A percentile compares a stretch with the other conserved stretches of the same genome.
Evolutionary conservation across 768 basidiomycete genomes (phyloP).

Genomic region (Cystofilobasidium ferigula): DNA sequence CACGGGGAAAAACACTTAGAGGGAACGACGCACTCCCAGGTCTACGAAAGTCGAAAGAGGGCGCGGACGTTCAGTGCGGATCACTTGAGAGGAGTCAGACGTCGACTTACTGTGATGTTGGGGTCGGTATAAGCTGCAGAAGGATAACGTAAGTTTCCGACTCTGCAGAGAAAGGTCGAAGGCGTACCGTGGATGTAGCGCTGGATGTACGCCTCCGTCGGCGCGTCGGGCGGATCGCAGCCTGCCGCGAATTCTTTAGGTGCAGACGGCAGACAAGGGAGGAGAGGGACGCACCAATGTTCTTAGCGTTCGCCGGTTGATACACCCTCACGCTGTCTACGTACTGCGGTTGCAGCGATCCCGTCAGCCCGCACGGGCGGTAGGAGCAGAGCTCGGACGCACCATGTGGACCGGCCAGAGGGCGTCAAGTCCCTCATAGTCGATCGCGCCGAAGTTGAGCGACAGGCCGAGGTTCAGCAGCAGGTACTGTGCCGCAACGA

Average conservation of each 20-base stretch:
- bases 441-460: not conserved
- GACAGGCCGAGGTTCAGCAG: not conserved
- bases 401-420: constrained; percentile 1
- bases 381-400: too few relatives aligned
- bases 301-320: not conserved
- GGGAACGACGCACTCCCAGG: too few relatives aligned
- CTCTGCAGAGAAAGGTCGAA: too few relatives aligned
- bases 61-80: too few relatives aligned
- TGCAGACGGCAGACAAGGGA: not conserved
- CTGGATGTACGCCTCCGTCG: not conserved
- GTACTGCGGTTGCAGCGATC: not conserved
- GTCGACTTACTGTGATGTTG: too few relatives aligned
- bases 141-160: too few relatives aligned
- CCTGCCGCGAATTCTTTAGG: not conserved
- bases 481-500: not conserved
- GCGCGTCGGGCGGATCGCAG: not conserved
- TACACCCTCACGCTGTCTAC: not conserved
- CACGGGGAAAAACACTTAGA: too few relatives aligned
- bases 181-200: not conserved
- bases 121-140: too few relatives aligned
- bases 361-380: too few relatives aligned
- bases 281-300: not conserved
- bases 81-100: too few relatives aligned
- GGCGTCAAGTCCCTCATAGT: not conserved
- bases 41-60: too few relatives aligned